phyloP scores from a whole-genome alignment of 179 eudicot genomes.

The Pouteria campechiana region DNA sequence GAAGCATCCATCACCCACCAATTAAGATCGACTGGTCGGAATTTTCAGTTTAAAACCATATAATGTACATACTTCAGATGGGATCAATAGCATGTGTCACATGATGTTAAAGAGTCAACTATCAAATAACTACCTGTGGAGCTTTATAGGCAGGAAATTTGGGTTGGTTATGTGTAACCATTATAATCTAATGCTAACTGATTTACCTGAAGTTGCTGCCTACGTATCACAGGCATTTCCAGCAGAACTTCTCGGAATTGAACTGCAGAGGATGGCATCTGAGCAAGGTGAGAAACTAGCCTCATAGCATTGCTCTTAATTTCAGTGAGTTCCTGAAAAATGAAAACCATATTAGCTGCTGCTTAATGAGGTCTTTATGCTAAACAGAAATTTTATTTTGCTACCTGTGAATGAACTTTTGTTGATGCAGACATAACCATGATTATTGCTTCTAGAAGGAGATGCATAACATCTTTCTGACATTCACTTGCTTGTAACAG shows the following conservation, averaged over 20 bases:
- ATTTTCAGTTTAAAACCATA: neutral
- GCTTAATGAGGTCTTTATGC: neutral
- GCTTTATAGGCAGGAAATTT: neutral
- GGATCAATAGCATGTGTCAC: too few species aligned
- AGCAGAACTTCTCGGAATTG: slow-evolving; percentile 61
- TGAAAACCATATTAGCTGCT: neutral
- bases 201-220: slow-evolving; percentile 91
- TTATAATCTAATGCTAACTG: neutral
- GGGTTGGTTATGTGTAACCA: neutral
- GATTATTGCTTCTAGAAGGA: slow-evolving; percentile 72
- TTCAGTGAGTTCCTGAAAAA: slow-evolving; percentile 58
- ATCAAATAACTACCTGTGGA: neutral
- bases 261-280: slow-evolving; percentile 64
- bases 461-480: slow-evolving; percentile 56
- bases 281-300: slow-evolving; percentile 86
- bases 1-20: too few species aligned
- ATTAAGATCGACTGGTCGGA: neutral
- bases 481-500: slow-evolving; percentile 52
- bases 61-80: neutral
- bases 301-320: slow-evolving; percentile 50
- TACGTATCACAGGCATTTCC: slow-evolving; percentile 56
- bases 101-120: neutral
- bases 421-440: slow-evolving; percentile 62
- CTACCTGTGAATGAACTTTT: slow-evolving; percentile 43
- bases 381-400: neutral